Percentiles rank a stretch among this genome's conserved stretches.
phyloP scores from a whole-genome alignment of 306 rosid genomes.

The Benincasa hispida region DNA sequence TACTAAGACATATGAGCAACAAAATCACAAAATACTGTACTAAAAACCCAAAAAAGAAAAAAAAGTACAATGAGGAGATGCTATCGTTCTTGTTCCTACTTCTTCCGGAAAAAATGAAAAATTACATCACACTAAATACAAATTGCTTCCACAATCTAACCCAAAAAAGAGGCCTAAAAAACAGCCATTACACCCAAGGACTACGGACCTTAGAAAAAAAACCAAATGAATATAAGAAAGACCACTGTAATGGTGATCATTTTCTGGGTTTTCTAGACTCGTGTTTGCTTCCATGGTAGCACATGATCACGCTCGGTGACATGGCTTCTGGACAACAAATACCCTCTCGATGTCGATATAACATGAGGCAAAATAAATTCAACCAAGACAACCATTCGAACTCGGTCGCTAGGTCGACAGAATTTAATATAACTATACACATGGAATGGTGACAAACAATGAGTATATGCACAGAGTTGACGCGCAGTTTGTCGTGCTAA shows the following conservation, averaged over 20 bases:
- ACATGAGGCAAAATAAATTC: slow-evolving; percentile 49
- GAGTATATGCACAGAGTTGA: slow-evolving; percentile 57
- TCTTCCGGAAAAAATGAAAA: slow-evolving; percentile 5
- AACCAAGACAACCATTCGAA: slow-evolving; percentile 59
- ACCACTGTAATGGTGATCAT: slow-evolving; percentile 26
- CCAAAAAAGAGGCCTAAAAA: slow-evolving; percentile 34
- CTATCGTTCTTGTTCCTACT: slow-evolving; percentile 3
- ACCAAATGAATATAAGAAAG: slow-evolving; percentile 21
- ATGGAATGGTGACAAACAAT: slow-evolving; percentile 17
- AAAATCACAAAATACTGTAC: background rate
- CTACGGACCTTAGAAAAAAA: slow-evolving; percentile 22
- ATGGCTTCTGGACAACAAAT: slow-evolving; percentile 41
- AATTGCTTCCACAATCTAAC: slow-evolving; percentile 19
- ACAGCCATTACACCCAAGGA: slow-evolving; percentile 31
- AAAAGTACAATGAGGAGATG: slow-evolving; percentile 8
- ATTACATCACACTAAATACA: slow-evolving; percentile 26
- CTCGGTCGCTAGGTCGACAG: slow-evolving; percentile 28
- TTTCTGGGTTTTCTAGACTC: slow-evolving; percentile 30
- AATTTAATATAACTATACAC: slow-evolving; percentile 47
- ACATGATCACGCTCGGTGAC: slow-evolving; percentile 45
- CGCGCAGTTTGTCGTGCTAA: slow-evolving; percentile 18
- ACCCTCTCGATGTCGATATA: slow-evolving; percentile 42
- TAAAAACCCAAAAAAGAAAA: background rate
- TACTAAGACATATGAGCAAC: background rate
- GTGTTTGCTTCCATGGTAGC: slow-evolving; percentile 23